Base-by-base conservation (phyloP, 139 green algal genomes). In the Medakamo hakoo region DNA sequence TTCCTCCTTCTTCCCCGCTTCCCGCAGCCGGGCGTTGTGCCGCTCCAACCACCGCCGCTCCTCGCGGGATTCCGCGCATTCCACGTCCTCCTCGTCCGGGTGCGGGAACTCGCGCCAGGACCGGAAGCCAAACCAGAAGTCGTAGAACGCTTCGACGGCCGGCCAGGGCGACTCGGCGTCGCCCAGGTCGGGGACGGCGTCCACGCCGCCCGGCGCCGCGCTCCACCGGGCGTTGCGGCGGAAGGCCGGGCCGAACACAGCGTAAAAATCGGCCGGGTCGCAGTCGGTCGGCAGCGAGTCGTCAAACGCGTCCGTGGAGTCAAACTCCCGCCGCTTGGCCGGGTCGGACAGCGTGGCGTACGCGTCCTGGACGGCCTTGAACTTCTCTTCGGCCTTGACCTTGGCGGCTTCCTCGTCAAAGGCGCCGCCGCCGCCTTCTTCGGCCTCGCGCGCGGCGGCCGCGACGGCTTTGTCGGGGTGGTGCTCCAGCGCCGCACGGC, bases 1-100 rank as follows among this genome's bases (percentile, higher is more conserved):
- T 76, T 97, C 90, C n/a, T 96, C 91, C 71, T 96, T 97, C 76
- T 95, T 97, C 48, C 71, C 83, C 63, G 89, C 89, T 71, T 93
- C 84, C 21, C 91, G 70, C 64, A 97, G 81, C 78, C 96, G 96
- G 27, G 78, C 52, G 73, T 97, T 97, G 62, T 87, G 79, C 59
- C 90, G 67, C 75, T 97, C 90, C 40, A 97, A 91, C 83, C 84
- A 97, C 28, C 90, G 71, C 27, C 76, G 79, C 72, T 95, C 78
- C 66, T 95, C 85, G 5, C 70, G 62, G 0, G 31, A 64, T 60
- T 78, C 72, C 2, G 72, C 72, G 40, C 66, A 31, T 65, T 95
- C 85, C 48, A 92, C 65, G 73, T 97, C 90, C 73, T 95, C 91
- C 73, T 97, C 90, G 59, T 97, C 90, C 0, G 82, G 82, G 70